Conservation (phyloP, 441 rosid genomes). For the Iberis amara region DNA sequence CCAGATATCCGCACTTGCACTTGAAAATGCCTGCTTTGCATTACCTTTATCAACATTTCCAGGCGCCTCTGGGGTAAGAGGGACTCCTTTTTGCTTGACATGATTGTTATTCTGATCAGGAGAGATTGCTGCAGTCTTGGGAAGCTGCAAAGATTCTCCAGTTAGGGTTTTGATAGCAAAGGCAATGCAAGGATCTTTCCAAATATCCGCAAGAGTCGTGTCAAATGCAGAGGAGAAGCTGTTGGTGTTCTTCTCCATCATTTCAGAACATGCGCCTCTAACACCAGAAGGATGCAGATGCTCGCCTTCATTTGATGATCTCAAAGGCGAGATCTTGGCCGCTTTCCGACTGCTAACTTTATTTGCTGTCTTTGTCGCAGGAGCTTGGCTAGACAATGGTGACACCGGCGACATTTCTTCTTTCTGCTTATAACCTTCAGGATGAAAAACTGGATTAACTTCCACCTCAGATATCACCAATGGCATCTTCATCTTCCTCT, state of each 20-base stretch:
- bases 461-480: constrained; percentile 5
- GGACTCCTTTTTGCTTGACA: constrained; percentile 22
- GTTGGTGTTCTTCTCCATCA: constrained; percentile 22
- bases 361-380: constrained; percentile 19
- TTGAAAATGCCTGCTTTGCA: too few species aligned
- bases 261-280: constrained; percentile 19
- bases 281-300: constrained; percentile 18
- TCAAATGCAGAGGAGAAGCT: constrained; percentile 34
- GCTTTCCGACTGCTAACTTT: constrained; percentile 15
- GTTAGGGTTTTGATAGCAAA: constrained; percentile 93
- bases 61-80: constrained; percentile 22
- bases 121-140: constrained; percentile 33
- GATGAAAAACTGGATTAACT: constrained; percentile 29
- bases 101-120: constrained; percentile 35
- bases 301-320: constrained; percentile 26
- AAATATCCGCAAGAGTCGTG: constrained; percentile 61
- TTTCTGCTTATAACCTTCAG: constrained; percentile 20
- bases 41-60: constrained; percentile 23
- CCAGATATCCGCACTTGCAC: constrained; percentile 44
- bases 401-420: constrained; percentile 28
- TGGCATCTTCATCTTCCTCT: constrained; percentile 10
- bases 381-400: constrained; percentile 19
- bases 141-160: constrained; percentile 46
- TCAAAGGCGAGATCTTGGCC: constrained; percentile 5
- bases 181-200: constrained; percentile 96